phyloP scores from a whole-genome alignment of 345 rosid species.

The Reutealis trisperma region DNA sequence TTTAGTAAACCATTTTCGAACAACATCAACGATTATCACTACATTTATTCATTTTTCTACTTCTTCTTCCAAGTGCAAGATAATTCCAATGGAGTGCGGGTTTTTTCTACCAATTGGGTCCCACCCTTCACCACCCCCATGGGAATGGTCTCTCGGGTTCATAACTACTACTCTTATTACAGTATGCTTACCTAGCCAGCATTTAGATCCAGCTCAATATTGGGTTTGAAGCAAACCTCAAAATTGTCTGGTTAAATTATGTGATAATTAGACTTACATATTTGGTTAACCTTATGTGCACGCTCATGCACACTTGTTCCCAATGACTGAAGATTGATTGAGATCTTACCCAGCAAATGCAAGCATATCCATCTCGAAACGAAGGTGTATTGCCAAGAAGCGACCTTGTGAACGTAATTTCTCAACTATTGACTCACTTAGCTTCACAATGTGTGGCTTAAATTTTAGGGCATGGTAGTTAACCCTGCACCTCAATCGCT shows the following conservation, averaged over 20 bases:
- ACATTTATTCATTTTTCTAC: no score
- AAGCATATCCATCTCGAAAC: constrained; percentile 99
- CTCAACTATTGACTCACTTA: constrained; percentile 89
- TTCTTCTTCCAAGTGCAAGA: no score
- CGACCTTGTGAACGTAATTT: constrained; percentile 95
- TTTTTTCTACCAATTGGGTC: no score
- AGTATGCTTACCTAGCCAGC: no score
- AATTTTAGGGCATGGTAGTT: constrained; percentile 96
- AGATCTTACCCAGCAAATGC: constrained; percentile 92
- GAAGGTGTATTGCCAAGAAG: constrained; percentile 99
- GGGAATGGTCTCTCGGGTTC: no score
- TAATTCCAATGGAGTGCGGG: no score
- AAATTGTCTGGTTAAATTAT: not conserved
- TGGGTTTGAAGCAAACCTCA: not conserved
- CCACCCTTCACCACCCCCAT: no score
- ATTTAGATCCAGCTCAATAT: no score
- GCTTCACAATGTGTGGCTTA: constrained; percentile 89
- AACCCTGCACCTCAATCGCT: constrained; percentile 95
- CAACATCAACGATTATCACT: no score
- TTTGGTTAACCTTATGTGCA: not conserved
- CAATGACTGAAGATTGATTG: not conserved
- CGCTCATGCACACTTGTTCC: constrained; percentile 3
- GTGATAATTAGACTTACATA: not conserved
- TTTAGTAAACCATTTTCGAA: no score
- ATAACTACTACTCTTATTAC: no score